Conservation (phyloP, 306 rosid genomes). For the Casuarina equisetifolia region DNA sequence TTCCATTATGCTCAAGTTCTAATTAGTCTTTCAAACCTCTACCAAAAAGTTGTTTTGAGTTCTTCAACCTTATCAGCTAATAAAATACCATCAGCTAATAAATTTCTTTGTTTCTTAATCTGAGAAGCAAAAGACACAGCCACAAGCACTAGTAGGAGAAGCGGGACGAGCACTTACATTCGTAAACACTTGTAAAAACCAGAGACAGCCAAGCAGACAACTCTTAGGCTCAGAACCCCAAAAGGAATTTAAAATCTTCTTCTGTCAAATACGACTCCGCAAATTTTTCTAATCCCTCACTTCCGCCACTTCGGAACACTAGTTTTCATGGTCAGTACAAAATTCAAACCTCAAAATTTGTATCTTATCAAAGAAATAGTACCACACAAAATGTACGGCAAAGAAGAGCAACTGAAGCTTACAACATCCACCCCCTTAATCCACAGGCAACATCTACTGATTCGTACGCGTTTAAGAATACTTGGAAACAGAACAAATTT, state of each 20-base stretch:
- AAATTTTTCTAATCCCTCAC: neutral
- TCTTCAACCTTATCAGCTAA: neutral
- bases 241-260: neutral
- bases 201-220: neutral
- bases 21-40: neutral
- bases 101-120: neutral
- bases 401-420: constrained; percentile 1
- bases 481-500: neutral
- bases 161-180: neutral
- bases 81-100: neutral
- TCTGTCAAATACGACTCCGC: neutral
- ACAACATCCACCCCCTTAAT: neutral
- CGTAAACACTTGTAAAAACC: neutral
- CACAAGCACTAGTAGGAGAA: neutral
- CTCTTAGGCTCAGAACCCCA: neutral
- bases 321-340: neutral
- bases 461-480: neutral
- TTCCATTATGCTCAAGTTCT: neutral
- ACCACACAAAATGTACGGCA: neutral
- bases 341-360: neutral
- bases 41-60: neutral
- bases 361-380: neutral
- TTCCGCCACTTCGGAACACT: neutral
- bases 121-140: neutral
- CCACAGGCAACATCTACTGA: neutral